phyloP scores from a whole-genome alignment of 208 protist species.

The Trichomonas vaginalis region DNA sequence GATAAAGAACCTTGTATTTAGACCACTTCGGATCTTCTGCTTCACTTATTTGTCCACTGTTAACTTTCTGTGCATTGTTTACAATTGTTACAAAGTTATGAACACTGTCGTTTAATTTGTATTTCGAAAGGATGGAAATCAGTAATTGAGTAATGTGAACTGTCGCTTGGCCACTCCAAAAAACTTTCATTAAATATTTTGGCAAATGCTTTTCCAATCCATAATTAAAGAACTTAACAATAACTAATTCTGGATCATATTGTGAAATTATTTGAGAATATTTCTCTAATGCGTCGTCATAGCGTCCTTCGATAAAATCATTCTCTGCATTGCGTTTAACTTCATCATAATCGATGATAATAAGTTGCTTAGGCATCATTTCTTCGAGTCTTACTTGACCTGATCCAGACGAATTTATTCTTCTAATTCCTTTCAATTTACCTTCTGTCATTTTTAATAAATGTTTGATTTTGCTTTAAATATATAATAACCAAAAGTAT shows the following conservation, averaged over 20 bases:
- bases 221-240: not conserved
- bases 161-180: not conserved
- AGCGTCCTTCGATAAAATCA: no score
- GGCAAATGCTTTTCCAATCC: not conserved
- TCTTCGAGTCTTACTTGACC: no score
- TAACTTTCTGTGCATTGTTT: not conserved
- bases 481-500: no score
- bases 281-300: no score
- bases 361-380: no score
- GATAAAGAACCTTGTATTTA: not conserved
- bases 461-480: no score
- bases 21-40: not conserved
- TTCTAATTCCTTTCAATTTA: no score
- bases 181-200: not conserved
- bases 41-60: not conserved
- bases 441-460: no score
- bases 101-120: not conserved
- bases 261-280: no score
- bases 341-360: no score
- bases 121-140: not conserved
- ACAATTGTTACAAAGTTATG: not conserved
- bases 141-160: not conserved
- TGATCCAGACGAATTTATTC: no score
- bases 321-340: no score
- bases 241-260: not conserved